Percentiles rank a stretch among this genome's conserved stretches.
These are phyloP conservation scores for Heimioporus sp. DNA, from an alignment of 768 basidiomycete species.

Conservation along the genomic window DNA sequence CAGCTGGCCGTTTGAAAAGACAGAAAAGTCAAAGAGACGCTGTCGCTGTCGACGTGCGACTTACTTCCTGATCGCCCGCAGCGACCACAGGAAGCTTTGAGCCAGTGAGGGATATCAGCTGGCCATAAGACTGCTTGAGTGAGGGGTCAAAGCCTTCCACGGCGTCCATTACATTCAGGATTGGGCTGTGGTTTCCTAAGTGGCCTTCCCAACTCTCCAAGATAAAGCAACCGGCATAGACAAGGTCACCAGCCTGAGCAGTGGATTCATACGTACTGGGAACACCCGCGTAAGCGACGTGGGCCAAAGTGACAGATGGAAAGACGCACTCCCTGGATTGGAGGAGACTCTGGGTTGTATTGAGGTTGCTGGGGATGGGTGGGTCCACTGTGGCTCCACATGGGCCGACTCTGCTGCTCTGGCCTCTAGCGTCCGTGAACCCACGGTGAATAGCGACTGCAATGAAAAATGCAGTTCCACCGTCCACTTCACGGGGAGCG, in stretches of 20 bases:
- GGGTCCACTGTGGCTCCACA: slow-evolving; percentile 18
- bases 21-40: not conserved
- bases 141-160: slow-evolving; percentile 23
- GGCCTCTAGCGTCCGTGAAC: slow-evolving; percentile 26
- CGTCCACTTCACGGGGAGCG: slow-evolving; percentile 20
- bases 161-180: slow-evolving; percentile 24
- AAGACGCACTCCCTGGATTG: slow-evolving; percentile 26
- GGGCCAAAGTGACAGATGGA: not conserved
- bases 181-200: slow-evolving; percentile 25
- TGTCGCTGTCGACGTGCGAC: not conserved
- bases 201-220: slow-evolving; percentile 31
- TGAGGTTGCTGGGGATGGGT: slow-evolving; percentile 25
- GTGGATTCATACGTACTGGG: slow-evolving; percentile 25
- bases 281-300: not conserved
- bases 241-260: slow-evolving; percentile 25
- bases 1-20: slow-evolving; percentile 21
- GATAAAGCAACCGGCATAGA: slow-evolving; percentile 29
- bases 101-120: slow-evolving; percentile 24
- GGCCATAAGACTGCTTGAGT: slow-evolving; percentile 27
- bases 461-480: slow-evolving; percentile 18
- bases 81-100: slow-evolving; percentile 27
- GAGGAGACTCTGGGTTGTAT: slow-evolving; percentile 28
- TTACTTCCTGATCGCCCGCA: slow-evolving; percentile 25
- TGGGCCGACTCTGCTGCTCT: slow-evolving; percentile 29
- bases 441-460: slow-evolving; percentile 28